Conservation (phyloP, 306 rosid genomes). For the Rosa rugosa region DNA sequence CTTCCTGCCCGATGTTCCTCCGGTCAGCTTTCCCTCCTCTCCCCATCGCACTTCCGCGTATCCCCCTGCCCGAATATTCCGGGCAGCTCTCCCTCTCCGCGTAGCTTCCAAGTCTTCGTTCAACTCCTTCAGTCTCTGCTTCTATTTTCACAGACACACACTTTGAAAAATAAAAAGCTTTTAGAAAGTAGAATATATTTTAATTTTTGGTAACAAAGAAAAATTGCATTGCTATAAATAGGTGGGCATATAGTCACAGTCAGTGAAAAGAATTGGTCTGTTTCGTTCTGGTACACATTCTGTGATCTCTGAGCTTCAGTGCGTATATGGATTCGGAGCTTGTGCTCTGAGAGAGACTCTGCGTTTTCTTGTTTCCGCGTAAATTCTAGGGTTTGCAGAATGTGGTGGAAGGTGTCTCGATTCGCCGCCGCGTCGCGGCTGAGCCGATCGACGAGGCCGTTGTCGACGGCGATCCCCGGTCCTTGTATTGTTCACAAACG, state of each 20-base stretch:
- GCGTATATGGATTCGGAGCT: conserved; percentile 18
- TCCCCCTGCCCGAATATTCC: conserved; percentile 25
- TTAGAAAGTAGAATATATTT: too few species aligned
- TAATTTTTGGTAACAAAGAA: not conserved
- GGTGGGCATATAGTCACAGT: not conserved
- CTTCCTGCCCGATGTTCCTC: conserved; percentile 20
- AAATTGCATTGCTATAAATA: not conserved
- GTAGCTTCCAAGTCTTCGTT: not conserved
- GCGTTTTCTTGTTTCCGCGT: conserved; percentile 9
- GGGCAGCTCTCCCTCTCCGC: conserved; percentile 30
- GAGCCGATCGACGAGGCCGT: conserved; percentile 52
- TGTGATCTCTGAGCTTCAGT: conserved; percentile 2
- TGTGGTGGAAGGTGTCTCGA: conserved; percentile 90
- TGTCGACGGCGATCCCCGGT: conserved; percentile 83
- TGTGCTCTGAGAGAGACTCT: conserved; percentile 9
- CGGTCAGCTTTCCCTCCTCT: conserved; percentile 31
- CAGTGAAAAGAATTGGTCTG: not conserved
- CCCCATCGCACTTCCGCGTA: too few species aligned
- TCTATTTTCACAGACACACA: not conserved
- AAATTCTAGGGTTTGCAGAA: conserved; percentile 14
- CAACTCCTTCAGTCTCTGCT: conserved; percentile 8
- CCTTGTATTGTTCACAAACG: conserved; percentile 97
- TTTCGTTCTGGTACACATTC: not conserved
- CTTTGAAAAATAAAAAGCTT: not conserved
- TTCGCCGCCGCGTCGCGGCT: conserved; percentile 57